Evolutionary conservation across 768 basidiomycete species (phyloP), one percentile per base, ranked within the genome.

Genomic region (Xerocomellus dryophilus): DNA sequence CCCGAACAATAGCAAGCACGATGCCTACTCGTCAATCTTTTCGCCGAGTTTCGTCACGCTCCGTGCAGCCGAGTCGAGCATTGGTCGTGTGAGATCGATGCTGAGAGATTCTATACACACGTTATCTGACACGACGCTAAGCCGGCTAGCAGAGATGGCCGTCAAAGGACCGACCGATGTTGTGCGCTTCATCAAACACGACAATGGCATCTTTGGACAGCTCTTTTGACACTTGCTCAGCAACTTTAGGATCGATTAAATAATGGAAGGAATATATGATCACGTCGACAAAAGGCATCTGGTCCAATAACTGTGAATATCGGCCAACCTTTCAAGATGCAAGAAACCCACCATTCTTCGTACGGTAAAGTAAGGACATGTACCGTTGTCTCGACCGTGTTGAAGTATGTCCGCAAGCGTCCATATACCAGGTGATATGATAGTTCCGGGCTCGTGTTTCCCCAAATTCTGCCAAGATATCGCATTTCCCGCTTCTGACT

Each of bases 201-300:
- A 99, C 94, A 49, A 99, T 99, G 29, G 93, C 88, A 68, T 99
- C 97, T 65, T 98, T 98, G 8, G 90, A 91, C 74, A 99, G 79
- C 70, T 99, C 97, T 66, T 93, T 95, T 2, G 97, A 98, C 14
- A 99, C 97, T 74, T 98, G 95, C 62, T 98, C 97, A 0, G 97
- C 97, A 39, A 99, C 95, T 72, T 99, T 99, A 2, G 97, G 97
- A 73, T 99, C 97, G 29, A 99, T 82, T 29, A 99, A 78, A 69
- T 99, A 99, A 71, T 99, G 97, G 73, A 98, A 99, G 18, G 97
- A 99, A 68, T 98, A 99, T 71, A 99, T 98, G 71, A 99, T 85
- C 62, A 98, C 80, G 68, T 97, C 92, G 35, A 90, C 91, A 70
- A 95, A 96, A 0, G 93, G 88, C 83, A 99, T 88, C 96, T 98